These are phyloP conservation scores for Solanum hybrid DNA, from an alignment of 305 asterid species.

Conservation along the genomic window DNA sequence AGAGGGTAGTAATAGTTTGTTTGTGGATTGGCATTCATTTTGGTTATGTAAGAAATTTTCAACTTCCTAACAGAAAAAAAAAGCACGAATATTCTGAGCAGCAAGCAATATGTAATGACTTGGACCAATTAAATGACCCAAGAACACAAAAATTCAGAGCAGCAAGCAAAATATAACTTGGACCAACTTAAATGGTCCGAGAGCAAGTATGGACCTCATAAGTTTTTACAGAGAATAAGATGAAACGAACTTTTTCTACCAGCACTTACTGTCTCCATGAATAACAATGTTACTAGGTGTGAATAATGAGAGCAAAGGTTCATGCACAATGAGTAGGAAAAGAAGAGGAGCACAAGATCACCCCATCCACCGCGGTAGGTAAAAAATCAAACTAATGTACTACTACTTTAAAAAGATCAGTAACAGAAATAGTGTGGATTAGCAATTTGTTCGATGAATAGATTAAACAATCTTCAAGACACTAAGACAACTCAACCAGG, in stretches of 20 bases:
- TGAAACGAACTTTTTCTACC: not conserved
- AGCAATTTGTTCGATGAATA: not conserved
- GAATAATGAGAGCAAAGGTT: not conserved
- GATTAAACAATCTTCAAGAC: not conserved
- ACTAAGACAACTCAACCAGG: not conserved
- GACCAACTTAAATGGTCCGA: not conserved
- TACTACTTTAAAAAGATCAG: not conserved
- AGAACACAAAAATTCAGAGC: not conserved
- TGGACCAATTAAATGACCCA: not conserved
- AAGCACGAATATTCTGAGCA: not conserved
- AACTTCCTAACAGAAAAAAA: not conserved
- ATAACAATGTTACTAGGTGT: not conserved
- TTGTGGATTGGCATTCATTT: not conserved
- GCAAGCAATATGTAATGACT: not conserved
- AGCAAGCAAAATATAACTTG: not conserved
- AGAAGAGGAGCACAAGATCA: not conserved
- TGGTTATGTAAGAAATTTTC: not conserved
- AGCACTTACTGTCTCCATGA: not conserved
- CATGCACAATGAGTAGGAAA: not conserved
- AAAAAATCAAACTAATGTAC: not conserved
- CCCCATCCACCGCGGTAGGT: not conserved
- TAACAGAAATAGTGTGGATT: not conserved
- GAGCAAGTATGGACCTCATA: not conserved
- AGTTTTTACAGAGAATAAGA: not conserved
- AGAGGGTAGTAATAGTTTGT: conserved; percentile 1